Evolutionary conservation across 108 stramenopile species (phyloP).

Genomic region (Schizochytrium sp.): DNA sequence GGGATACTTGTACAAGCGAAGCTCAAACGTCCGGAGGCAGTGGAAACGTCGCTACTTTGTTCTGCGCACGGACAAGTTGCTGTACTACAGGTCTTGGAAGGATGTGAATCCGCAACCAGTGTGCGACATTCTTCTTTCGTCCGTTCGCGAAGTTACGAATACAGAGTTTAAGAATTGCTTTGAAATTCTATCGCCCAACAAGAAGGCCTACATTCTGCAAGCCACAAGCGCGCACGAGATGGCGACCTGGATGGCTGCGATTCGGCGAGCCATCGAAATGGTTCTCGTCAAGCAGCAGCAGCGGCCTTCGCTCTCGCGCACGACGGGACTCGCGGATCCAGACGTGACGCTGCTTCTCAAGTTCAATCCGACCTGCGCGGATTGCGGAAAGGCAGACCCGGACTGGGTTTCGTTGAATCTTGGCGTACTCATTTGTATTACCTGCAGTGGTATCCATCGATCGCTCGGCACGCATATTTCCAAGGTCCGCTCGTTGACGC

Average conservation of each 20-base stretch:
- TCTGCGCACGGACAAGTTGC: conserved; percentile 13
- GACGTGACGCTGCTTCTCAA: not conserved
- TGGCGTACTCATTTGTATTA: conserved; percentile 79
- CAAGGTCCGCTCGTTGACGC: conserved; percentile 65
- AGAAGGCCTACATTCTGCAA: not conserved
- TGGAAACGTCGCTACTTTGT: conserved; percentile 24
- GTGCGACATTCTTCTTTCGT: not conserved
- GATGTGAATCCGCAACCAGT: conserved; percentile 4
- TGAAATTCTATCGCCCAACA: conserved; percentile 1
- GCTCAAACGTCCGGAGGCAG: not conserved
- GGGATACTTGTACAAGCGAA: not conserved
- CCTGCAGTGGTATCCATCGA: conserved; percentile 91
- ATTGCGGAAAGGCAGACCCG: conserved; percentile 36
- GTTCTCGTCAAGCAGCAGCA: not conserved
- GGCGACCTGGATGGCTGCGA: not conserved
- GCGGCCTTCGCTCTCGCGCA: not conserved
- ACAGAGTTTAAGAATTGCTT: not conserved
- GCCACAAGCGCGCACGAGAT: not conserved
- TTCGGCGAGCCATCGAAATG: not conserved
- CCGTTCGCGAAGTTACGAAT: not conserved
- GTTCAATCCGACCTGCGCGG: conserved; percentile 41
- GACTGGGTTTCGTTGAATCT: conserved; percentile 68
- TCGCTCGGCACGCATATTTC: conserved; percentile 89
- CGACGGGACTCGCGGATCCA: not conserved
- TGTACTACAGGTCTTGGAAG: not conserved